Conservation (phyloP, 345 rosid species). For the Eucalyptus marginata region DNA sequence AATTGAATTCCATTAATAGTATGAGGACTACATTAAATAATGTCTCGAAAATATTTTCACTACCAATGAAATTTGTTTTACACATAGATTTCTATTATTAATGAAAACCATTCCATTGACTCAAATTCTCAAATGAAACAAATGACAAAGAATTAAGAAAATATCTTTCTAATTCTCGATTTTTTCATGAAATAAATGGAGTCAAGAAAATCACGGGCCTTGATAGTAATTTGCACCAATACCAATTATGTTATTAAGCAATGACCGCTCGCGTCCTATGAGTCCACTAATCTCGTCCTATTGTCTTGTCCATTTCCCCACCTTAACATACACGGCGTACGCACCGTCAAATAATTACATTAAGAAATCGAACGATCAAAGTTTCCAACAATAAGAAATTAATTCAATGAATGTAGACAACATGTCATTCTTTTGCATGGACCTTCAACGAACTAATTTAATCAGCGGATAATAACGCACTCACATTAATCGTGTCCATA, state of each 20-base stretch:
- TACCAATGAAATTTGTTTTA: background rate
- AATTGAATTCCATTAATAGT: background rate
- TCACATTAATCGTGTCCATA: background rate
- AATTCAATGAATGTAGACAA: background rate
- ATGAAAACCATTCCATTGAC: background rate
- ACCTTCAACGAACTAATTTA: background rate
- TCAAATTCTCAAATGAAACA: background rate
- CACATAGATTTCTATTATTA: background rate
- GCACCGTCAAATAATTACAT: accelerated
- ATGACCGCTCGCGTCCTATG: background rate
- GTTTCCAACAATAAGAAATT: background rate
- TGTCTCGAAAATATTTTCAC: background rate
- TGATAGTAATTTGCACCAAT: background rate
- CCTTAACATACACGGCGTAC: background rate
- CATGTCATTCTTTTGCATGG: background rate
- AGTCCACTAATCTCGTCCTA: background rate
- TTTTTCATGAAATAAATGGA: background rate
- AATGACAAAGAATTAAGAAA: background rate
- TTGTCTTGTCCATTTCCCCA: background rate
- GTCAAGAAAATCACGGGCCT: background rate
- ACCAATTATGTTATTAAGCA: background rate
- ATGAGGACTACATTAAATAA: background rate
- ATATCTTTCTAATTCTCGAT: background rate
- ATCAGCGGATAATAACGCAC: background rate
- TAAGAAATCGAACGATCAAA: background rate